Percentiles rank a stretch among this genome's conserved stretches.
Conservation (phyloP, 169 alveolate genomes). For the Eimeria tenella region DNA sequence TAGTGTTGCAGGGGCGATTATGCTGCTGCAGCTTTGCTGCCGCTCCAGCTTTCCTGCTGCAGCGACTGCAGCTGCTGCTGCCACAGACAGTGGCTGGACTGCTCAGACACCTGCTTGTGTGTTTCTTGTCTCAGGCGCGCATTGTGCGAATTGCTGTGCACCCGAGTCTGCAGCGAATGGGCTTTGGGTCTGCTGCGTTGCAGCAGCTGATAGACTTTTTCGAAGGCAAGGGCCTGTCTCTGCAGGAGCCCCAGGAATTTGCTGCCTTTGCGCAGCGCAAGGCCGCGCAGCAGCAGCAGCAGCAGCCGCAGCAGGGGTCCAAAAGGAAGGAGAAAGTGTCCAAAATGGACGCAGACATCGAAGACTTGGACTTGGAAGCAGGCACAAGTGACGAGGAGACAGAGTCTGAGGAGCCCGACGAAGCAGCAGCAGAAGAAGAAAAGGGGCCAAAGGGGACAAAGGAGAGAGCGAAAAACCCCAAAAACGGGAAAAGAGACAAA, state of each 20-base stretch:
- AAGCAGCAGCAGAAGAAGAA: not conserved
- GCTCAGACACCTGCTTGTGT: not conserved
- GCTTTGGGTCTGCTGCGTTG: slow-evolving; percentile 97
- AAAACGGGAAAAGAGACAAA: not conserved
- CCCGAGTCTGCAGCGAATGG: slow-evolving; percentile 97
- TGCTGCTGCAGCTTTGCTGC: no score
- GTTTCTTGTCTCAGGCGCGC: slow-evolving; percentile 88
- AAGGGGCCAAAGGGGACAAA: not conserved
- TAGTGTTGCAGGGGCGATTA: no score
- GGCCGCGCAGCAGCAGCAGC: slow-evolving; percentile 20
- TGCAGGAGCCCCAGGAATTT: slow-evolving; percentile 38
- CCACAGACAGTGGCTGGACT: not conserved
- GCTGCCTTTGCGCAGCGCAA: slow-evolving; percentile 18
- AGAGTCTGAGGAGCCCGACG: not conserved
- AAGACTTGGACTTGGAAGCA: slow-evolving; percentile 23
- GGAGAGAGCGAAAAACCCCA: slow-evolving; percentile 27
- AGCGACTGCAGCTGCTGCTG: not conserved
- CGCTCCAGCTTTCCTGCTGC: no score
- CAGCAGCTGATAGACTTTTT: slow-evolving; percentile 86
- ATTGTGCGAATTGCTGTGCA: slow-evolving; percentile 99
- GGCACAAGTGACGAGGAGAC: slow-evolving; percentile 25
- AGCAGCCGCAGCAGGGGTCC: slow-evolving; percentile 34
- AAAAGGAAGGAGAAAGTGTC: slow-evolving; percentile 15
- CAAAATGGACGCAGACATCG: slow-evolving; percentile 3
- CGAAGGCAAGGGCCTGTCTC: slow-evolving; percentile 61